A percentile compares a stretch with the other conserved stretches of the same genome.
These are phyloP conservation scores for Physcia stellaris DNA, from an alignment of 495 filamentous ascomycete genomes.

Conservation along the genomic window DNA sequence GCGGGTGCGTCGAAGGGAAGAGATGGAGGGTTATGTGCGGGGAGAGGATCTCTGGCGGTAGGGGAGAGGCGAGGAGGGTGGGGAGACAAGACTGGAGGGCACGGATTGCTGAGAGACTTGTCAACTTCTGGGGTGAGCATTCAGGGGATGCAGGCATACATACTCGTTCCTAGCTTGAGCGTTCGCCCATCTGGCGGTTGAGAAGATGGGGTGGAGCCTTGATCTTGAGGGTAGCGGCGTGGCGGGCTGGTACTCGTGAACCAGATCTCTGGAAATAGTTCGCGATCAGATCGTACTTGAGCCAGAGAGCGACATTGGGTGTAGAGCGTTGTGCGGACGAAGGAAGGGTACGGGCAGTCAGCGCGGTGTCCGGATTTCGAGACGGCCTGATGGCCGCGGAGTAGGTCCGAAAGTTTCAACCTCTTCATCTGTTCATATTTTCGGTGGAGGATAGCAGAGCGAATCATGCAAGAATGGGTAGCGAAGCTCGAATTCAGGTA, in stretches of 20 bases:
- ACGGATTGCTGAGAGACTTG: constrained; percentile 56
- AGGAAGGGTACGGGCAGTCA: neutral
- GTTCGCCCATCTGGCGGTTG: constrained; percentile 58
- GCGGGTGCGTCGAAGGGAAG: constrained; percentile 91
- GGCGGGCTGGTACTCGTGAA: constrained; percentile 14
- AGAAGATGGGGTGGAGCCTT: neutral
- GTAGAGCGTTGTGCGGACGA: constrained; percentile 1
- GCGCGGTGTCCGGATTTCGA: neutral
- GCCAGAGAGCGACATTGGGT: constrained; percentile 12
- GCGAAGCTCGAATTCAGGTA: too few species aligned
- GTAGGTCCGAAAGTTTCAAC: too few species aligned
- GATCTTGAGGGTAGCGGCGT: neutral
- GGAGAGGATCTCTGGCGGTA: constrained; percentile 76
- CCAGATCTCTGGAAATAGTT: constrained; percentile 14
- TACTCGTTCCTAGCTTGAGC: constrained; percentile 82
- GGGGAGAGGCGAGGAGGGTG: constrained; percentile 63
- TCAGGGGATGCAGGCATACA: too few species aligned
- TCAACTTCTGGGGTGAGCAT: too few species aligned
- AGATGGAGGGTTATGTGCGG: constrained; percentile 86
- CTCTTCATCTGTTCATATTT: too few species aligned
- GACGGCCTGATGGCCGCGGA: neutral
- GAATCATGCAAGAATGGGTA: too few species aligned
- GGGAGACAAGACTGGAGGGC: constrained; percentile 79
- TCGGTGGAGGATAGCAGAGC: too few species aligned
- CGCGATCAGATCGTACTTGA: constrained; percentile 12